Percentiles rank a stretch among this genome's conserved stretches.
These are phyloP conservation scores for Penicillium cinerascens DNA, from an alignment of 495 filamentous ascomycete species.

Conservation along the genomic window DNA sequence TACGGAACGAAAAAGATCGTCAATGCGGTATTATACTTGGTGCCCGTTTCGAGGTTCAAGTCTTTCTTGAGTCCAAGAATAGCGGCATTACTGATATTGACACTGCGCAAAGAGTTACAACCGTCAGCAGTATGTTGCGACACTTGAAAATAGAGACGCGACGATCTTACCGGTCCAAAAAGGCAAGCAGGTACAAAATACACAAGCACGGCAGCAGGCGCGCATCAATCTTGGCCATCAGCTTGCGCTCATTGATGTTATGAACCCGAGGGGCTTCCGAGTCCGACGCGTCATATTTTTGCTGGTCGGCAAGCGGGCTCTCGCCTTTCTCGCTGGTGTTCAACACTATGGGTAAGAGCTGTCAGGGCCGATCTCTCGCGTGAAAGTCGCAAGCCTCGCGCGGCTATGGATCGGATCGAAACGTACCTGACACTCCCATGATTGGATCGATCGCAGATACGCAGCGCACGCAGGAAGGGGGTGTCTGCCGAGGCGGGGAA, in stretches of 20 bases:
- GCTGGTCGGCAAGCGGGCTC: slow-evolving; percentile 18
- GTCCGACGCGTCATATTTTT: slow-evolving; percentile 2
- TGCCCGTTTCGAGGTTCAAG: slow-evolving; percentile 50
- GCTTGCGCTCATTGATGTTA: slow-evolving; percentile 62
- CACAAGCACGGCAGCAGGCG: slow-evolving; percentile 78
- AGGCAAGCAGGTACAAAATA: slow-evolving; percentile 81
- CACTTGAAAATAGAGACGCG: not conserved
- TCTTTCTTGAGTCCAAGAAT: slow-evolving; percentile 62
- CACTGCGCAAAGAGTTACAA: slow-evolving; percentile 31
- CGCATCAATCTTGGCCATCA: slow-evolving; percentile 75
- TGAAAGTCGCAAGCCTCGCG: not conserved
- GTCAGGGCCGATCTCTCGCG: slow-evolving; percentile 11
- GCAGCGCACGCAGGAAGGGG: not conserved
- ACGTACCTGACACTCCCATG: slow-evolving; percentile 20
- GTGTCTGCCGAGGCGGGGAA: not conserved
- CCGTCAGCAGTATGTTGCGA: slow-evolving; percentile 4
- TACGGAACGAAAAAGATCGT: slow-evolving; percentile 95
- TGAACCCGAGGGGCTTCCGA: slow-evolving; percentile 33
- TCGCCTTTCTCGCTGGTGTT: slow-evolving; percentile 25
- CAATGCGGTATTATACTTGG: slow-evolving; percentile 73
- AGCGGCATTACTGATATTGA: slow-evolving; percentile 67
- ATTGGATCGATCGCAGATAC: slow-evolving; percentile 3
- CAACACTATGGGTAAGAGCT: slow-evolving; percentile 16
- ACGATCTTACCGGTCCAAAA: slow-evolving; percentile 66
- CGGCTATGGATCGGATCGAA: not conserved